These are phyloP conservation scores for Populus tremula DNA, from an alignment of 345 rosid species.

Conservation along the genomic window DNA sequence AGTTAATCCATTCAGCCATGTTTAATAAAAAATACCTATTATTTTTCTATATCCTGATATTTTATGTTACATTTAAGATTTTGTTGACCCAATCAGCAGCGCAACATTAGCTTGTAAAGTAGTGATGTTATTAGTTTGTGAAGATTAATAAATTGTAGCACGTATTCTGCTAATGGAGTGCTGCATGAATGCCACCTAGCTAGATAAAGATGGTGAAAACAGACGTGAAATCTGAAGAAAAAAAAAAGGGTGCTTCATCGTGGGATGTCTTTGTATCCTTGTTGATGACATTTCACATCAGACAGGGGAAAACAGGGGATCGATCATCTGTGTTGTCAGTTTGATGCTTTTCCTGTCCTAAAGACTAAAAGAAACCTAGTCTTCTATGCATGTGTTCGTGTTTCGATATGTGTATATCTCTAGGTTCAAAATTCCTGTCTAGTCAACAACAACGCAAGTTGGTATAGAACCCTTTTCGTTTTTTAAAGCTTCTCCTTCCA, in stretches of 20 bases:
- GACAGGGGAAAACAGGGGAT: background rate
- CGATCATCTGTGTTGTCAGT: background rate
- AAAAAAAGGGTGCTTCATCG: background rate
- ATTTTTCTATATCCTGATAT: too few species aligned
- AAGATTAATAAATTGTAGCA: too few species aligned
- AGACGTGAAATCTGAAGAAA: background rate
- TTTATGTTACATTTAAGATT: too few species aligned
- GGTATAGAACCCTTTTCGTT: background rate
- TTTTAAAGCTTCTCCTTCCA: background rate
- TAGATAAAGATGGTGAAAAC: too few species aligned
- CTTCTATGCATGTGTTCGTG: background rate
- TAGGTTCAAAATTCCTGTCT: background rate
- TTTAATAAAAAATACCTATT: too few species aligned
- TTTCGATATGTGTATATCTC: background rate
- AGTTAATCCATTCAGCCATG: fast-evolving
- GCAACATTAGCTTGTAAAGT: too few species aligned
- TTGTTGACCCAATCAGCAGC: too few species aligned
- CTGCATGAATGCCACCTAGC: too few species aligned
- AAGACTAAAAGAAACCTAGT: background rate
- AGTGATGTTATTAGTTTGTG: too few species aligned
- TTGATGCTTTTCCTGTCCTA: background rate
- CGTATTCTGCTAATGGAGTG: too few species aligned
- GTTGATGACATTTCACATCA: background rate
- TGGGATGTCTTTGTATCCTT: background rate
- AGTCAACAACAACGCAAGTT: background rate